Base-by-base conservation (phyloP, 306 rosid genomes). In the Purshia tridentata region DNA sequence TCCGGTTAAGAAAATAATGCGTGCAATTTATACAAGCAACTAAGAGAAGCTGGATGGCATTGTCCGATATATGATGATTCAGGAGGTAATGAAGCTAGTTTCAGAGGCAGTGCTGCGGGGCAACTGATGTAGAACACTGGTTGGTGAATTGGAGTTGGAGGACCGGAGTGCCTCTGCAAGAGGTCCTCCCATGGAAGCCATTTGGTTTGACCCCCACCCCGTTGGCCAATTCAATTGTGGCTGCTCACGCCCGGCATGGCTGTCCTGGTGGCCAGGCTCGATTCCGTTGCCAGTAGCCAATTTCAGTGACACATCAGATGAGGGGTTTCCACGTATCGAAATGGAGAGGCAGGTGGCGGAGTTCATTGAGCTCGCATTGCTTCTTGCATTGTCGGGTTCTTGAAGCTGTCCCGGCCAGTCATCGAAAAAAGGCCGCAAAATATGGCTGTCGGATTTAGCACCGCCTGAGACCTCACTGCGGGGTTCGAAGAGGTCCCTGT, bases 101-200 rank as follows among this genome's bases (percentile, higher is more conserved):
- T 88, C 81, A 14, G 89, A 81, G 64, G 58, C 87, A 35, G 89
- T 70, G 57, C 76, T 56, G 53, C 93, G 92, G 20, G 87, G 86
- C 84, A 90, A 74, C 77, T 86, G 93, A 80, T 88, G 97, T 19
- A 95, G 78, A 56, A 91, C 98, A 55, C 96, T 91, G 1, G 97
- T 95, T 0, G 97, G 99, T 8, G 97, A 87, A 67, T 85, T 80
- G 56, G 96, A 72, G 47, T 84, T 81, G 3, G 98, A 78, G 13
- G 99, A 95, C 61, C 93, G 85, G 12, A 95, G 85, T 13, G 96
- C 99, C 75, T 95, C 99, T 0, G 98, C 99, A 19, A 95, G 96
- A 51, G 98, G 99, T 10, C 98, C 99, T 5, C 99, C 99, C 99
- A 91, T 82, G 0, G 98, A 88, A 60, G 90, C 80, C 88, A 86